phyloP scores from a whole-genome alignment of 2,329 filamentous ascomycete species.

The Fusarium vanettenii region DNA sequence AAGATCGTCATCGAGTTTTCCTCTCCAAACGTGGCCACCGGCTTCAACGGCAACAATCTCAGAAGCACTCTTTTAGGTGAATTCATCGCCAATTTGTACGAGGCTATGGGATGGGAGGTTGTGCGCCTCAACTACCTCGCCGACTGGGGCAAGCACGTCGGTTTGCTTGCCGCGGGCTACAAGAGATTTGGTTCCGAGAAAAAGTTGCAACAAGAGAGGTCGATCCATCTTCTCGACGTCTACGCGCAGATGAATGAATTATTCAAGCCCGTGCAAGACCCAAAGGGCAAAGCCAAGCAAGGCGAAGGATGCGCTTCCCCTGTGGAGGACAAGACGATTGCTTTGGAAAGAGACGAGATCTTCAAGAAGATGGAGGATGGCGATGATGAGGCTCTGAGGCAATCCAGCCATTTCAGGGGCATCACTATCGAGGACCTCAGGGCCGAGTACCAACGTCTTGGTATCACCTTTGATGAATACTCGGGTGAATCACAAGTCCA shows the following conservation, averaged over 20 bases:
- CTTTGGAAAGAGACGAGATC: constrained; percentile 63
- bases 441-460: constrained; percentile 63
- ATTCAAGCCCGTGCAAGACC: constrained; percentile 71
- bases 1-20: constrained; percentile 77
- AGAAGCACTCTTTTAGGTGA: constrained; percentile 81
- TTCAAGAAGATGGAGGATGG: constrained; percentile 68
- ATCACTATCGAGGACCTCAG: constrained; percentile 64
- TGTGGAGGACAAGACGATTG: constrained; percentile 47
- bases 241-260: constrained; percentile 74
- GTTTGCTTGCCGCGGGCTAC: constrained; percentile 72
- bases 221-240: constrained; percentile 75
- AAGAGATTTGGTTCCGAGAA: constrained; percentile 73
- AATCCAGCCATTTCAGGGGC: constrained; percentile 65
- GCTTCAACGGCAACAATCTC: constrained; percentile 80
- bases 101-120: constrained; percentile 74
- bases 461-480: constrained; percentile 68
- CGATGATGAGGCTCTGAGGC: constrained; percentile 60
- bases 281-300: constrained; percentile 59
- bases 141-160: constrained; percentile 77
- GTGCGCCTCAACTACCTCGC: constrained; percentile 77
- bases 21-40: constrained; percentile 81
- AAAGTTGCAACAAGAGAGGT: constrained; percentile 68
- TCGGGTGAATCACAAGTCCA: constrained; percentile 73
- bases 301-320: constrained; percentile 49
- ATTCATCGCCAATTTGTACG: constrained; percentile 74